These are phyloP conservation scores for Rhynchospora pubera DNA, from an alignment of 176 grass and related monocot species.

Conservation along the genomic window DNA sequence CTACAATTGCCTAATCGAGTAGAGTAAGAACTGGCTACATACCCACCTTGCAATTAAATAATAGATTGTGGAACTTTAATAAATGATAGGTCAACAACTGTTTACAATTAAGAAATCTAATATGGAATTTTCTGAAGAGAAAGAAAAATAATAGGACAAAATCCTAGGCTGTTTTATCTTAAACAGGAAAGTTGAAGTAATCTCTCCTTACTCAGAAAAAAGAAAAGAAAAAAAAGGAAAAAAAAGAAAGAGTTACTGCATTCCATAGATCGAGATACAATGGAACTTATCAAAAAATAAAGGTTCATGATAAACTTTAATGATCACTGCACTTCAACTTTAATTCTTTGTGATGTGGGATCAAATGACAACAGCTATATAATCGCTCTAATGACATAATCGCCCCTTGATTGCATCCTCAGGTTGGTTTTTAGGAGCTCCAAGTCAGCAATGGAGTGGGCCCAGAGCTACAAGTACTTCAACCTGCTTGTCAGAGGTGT, in stretches of 20 bases:
- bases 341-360: not conserved
- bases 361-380: not conserved
- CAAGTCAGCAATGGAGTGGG: slow-evolving; percentile 82
- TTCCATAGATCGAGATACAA: not conserved
- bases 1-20: not conserved
- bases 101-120: not conserved
- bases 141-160: not conserved
- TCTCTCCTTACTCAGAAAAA: not conserved
- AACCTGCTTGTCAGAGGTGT: slow-evolving; percentile 78
- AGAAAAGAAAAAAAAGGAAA: too few species aligned
- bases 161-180: not conserved
- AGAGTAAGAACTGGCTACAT: not conserved
- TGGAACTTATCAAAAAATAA: not conserved
- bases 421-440: slow-evolving; percentile 75
- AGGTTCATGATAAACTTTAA: not conserved
- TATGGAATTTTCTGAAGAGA: not conserved
- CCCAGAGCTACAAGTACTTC: slow-evolving; percentile 69
- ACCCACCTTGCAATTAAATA: not conserved
- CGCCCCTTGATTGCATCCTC: slow-evolving; percentile 13
- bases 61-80: not conserved
- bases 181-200: not conserved
- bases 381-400: not conserved
- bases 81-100: not conserved
- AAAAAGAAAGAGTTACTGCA: not conserved
- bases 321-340: not conserved